These are phyloP conservation scores for Peronospora farinosa DNA, from an alignment of 352 stramenopile genomes.

Conservation along the genomic window DNA sequence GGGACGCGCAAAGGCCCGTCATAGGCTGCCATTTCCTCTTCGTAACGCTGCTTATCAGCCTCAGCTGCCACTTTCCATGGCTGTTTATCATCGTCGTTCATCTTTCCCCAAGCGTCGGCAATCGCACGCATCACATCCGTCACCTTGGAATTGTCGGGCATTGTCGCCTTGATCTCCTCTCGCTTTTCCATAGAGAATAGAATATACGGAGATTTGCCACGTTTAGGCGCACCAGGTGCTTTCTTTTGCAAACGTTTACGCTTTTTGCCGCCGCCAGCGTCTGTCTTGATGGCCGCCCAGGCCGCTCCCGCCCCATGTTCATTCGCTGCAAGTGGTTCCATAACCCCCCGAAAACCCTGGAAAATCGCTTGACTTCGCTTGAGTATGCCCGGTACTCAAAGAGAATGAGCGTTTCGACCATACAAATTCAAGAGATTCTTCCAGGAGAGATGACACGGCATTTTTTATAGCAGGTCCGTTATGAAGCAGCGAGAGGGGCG, in stretches of 20 bases:
- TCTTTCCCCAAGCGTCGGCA: constrained; percentile 84
- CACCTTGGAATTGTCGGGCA: constrained; percentile 84
- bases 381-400: constrained; percentile 81
- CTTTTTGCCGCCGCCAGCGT: constrained; percentile 66
- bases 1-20: constrained; percentile 87
- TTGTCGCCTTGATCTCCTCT: constrained; percentile 83
- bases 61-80: constrained; percentile 90
- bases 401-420: constrained; percentile 68
- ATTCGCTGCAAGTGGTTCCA: constrained; percentile 65
- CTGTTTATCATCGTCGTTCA: constrained; percentile 86
- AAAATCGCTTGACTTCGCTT: constrained; percentile 49
- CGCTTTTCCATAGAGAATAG: constrained; percentile 90
- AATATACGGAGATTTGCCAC: constrained; percentile 88
- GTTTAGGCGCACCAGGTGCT: constrained; percentile 82
- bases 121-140: constrained; percentile 90
- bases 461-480: not conserved
- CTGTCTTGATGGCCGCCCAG: constrained; percentile 61
- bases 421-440: constrained; percentile 47
- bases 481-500: not conserved
- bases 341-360: constrained; percentile 18
- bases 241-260: constrained; percentile 88
- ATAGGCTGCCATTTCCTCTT: constrained; percentile 90
- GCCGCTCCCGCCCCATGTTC: constrained; percentile 50
- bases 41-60: constrained; percentile 91
- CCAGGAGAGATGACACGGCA: not conserved